Evolutionary conservation across 768 basidiomycete species (phyloP).

Genomic region (Hericium rajendrae): DNA sequence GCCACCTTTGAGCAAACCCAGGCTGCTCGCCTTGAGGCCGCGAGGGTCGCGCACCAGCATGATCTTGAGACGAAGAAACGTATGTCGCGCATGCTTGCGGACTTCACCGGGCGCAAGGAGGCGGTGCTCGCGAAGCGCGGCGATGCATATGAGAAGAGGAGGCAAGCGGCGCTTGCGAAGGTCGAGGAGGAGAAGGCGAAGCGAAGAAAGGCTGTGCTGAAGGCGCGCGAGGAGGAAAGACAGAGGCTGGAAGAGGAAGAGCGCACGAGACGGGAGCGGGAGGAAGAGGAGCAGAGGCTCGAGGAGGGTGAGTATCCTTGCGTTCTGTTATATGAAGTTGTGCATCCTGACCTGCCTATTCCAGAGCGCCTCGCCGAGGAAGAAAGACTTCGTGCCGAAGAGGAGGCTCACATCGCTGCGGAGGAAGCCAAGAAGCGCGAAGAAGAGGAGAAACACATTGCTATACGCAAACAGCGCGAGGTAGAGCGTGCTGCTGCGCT

Average conservation of each 20-base stretch:
- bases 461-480: slow-evolving; percentile 44
- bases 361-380: slow-evolving; percentile 20
- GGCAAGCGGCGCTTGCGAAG: slow-evolving; percentile 51
- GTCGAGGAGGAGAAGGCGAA: slow-evolving; percentile 81
- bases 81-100: slow-evolving; percentile 60
- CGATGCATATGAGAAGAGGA: slow-evolving; percentile 55
- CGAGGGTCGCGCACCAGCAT: slow-evolving; percentile 48
- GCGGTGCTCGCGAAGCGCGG: slow-evolving; percentile 46
- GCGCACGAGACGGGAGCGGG: slow-evolving; percentile 21
- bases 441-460: slow-evolving; percentile 47
- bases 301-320: slow-evolving; percentile 42
- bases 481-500: slow-evolving; percentile 38
- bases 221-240: slow-evolving; percentile 51
- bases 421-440: slow-evolving; percentile 49
- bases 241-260: slow-evolving; percentile 32
- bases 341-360: not conserved
- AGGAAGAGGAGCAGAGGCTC: slow-evolving; percentile 32
- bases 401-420: slow-evolving; percentile 28
- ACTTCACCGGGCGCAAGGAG: slow-evolving; percentile 48
- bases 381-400: slow-evolving; percentile 18
- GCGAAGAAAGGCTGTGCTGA: slow-evolving; percentile 46
- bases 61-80: slow-evolving; percentile 69
- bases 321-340: not conserved
- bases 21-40: slow-evolving; percentile 43
- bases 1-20: slow-evolving; percentile 57